Conservation (phyloP, 352 stramenopile species). For the Pythium apleroticum region DNA sequence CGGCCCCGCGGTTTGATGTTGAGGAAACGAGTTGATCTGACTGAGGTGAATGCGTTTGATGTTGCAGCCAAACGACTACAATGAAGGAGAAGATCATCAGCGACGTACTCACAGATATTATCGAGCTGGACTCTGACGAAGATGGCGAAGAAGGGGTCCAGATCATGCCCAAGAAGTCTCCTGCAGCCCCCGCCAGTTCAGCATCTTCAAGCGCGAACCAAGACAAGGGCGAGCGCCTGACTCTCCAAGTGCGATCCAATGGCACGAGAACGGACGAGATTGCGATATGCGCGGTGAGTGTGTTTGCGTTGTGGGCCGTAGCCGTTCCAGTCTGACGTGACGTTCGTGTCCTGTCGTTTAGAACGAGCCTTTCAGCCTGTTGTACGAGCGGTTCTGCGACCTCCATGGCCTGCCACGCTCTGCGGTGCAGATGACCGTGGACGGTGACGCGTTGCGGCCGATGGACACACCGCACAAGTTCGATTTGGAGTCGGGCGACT, state of each 20-base stretch:
- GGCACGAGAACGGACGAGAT: slow-evolving; percentile 54
- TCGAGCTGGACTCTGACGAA: slow-evolving; percentile 59
- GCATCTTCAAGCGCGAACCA: background rate
- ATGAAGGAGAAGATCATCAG: slow-evolving; percentile 28
- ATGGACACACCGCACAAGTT: slow-evolving; percentile 29
- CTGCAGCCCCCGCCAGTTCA: background rate
- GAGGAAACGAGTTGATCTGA: background rate
- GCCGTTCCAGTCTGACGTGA: background rate
- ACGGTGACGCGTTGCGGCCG: slow-evolving; percentile 43
- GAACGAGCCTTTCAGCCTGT: slow-evolving; percentile 61
- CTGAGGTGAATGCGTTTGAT: background rate
- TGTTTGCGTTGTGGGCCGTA: background rate
- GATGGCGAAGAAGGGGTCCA: slow-evolving; percentile 38
- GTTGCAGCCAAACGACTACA: slow-evolving; percentile 29
- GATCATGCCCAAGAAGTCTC: slow-evolving; percentile 1
- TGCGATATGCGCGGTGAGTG: slow-evolving; percentile 49
- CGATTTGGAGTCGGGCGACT: slow-evolving; percentile 57
- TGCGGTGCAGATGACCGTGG: slow-evolving; percentile 61
- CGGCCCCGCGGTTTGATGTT: slow-evolving; percentile 7
- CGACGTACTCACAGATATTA: slow-evolving; percentile 30
- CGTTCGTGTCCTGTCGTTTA: slow-evolving; percentile 19
- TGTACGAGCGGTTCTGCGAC: slow-evolving; percentile 68
- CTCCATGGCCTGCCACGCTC: slow-evolving; percentile 55
- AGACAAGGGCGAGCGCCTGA: slow-evolving; percentile 55
- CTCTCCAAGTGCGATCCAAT: slow-evolving; percentile 61